phyloP scores from a whole-genome alignment of 78 protist species.

The Chrysochromulina parva region DNA sequence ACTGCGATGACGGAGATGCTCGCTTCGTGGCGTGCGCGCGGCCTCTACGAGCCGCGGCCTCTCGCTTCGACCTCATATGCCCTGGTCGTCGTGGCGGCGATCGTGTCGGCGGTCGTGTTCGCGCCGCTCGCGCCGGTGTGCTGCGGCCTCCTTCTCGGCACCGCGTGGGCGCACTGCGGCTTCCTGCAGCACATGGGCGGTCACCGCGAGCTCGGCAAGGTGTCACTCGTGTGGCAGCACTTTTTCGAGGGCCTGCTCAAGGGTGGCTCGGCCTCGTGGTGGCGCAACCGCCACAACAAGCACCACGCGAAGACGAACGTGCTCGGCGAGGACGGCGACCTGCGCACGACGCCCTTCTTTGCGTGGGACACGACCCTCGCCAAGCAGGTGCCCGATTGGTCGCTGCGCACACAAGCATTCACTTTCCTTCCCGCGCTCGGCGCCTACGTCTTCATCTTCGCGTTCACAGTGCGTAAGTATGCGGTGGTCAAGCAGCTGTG shows the following conservation, averaged over 20 bases:
- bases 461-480: constrained; percentile 23
- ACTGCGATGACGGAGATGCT: neutral
- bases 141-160: constrained; percentile 2
- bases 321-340: constrained; percentile 35
- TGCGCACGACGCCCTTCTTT: constrained; percentile 33
- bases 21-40: neutral
- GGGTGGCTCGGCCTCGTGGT: constrained; percentile 42
- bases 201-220: constrained; percentile 15
- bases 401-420: constrained; percentile 30
- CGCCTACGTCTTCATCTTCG: constrained; percentile 32
- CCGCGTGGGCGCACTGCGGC: constrained; percentile 40
- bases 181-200: constrained; percentile 43
- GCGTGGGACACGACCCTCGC: constrained; percentile 35
- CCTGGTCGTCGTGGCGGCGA: neutral
- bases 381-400: constrained; percentile 30
- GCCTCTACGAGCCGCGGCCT: constrained; percentile 13
- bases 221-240: neutral
- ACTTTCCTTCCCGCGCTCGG: constrained; percentile 34
- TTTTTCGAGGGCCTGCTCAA: constrained; percentile 23
- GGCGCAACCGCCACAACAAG: constrained; percentile 53
- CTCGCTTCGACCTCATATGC: neutral
- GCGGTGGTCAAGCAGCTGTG: neutral
- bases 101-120: neutral
- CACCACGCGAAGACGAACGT: constrained; percentile 51
- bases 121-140: neutral